phyloP scores from a whole-genome alignment of 495 filamentous ascomycete genomes.

The Lophiostoma macrostomum region DNA sequence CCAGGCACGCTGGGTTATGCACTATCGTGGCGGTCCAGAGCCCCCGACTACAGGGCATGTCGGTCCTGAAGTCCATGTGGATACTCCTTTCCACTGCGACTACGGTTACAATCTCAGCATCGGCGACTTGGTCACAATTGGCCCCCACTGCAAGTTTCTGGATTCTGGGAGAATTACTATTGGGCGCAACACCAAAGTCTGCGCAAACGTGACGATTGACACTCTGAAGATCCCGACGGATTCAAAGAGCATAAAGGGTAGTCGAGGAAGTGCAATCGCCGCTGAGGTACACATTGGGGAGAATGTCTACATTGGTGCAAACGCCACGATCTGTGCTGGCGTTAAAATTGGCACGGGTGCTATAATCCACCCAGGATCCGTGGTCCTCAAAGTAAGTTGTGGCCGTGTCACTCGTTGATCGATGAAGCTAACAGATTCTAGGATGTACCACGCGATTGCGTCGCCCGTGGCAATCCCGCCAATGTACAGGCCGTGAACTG shows the following conservation, averaged over 20 bases:
- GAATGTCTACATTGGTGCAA: constrained; percentile 85
- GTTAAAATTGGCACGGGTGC: constrained; percentile 41
- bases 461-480: constrained; percentile 63
- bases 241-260: constrained; percentile 70
- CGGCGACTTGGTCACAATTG: constrained; percentile 82
- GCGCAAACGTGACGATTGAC: constrained; percentile 84
- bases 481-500: constrained; percentile 55
- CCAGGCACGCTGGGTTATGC: constrained; percentile 27
- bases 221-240: constrained; percentile 70
- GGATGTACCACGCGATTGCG: constrained; percentile 60
- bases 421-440: constrained; percentile 30
- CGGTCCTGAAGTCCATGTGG: constrained; percentile 73
- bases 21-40: background rate
- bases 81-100: constrained; percentile 88
- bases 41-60: constrained; percentile 42
- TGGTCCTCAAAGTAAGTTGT: constrained; percentile 42
- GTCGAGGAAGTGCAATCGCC: constrained; percentile 67
- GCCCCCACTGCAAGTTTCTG: constrained; percentile 80
- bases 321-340: constrained; percentile 70
- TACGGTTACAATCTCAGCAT: constrained; percentile 94
- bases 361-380: constrained; percentile 40
- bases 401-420: background rate
- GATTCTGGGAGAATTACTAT: constrained; percentile 74
- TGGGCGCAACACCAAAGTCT: constrained; percentile 76
- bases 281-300: constrained; percentile 77